phyloP scores from a whole-genome alignment of 441 rosid species.

The Omphalea diandra region DNA sequence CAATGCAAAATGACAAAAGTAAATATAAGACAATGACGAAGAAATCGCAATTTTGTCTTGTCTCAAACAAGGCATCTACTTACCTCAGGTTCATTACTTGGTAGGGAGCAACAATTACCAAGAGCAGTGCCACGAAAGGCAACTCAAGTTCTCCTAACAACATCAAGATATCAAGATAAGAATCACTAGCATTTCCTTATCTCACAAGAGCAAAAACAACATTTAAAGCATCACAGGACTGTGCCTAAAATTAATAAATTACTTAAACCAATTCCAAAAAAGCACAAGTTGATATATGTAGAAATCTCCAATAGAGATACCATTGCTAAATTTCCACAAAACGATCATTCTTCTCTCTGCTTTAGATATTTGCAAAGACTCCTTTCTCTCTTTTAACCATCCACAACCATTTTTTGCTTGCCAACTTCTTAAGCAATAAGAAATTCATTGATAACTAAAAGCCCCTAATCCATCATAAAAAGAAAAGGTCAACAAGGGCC shows the following conservation, averaged over 20 bases:
- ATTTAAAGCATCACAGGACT: background rate
- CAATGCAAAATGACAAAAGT: slow-evolving; percentile 16
- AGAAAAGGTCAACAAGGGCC: background rate
- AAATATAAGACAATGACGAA: slow-evolving; percentile 4
- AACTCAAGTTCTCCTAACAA: slow-evolving; percentile 84
- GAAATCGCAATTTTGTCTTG: slow-evolving; percentile 3
- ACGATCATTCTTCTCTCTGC: background rate
- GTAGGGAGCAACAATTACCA: slow-evolving; percentile 71
- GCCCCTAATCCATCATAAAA: background rate
- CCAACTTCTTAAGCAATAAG: background rate
- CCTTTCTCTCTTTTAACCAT: background rate
- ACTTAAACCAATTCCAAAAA: background rate
- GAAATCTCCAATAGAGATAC: background rate
- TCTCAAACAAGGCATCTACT: slow-evolving; percentile 23
- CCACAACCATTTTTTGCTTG: background rate
- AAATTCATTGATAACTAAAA: background rate
- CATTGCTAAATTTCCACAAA: background rate
- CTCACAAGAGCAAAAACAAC: background rate
- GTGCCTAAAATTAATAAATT: background rate
- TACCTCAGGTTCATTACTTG: slow-evolving; percentile 70
- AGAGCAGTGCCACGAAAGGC: slow-evolving; percentile 68
- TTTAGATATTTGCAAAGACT: background rate
- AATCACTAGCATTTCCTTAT: background rate
- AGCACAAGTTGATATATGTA: background rate
- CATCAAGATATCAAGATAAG: slow-evolving; percentile 11